Base-by-base conservation (phyloP, 768 basidiomycete species). In the Kwoniella bestiolae region DNA sequence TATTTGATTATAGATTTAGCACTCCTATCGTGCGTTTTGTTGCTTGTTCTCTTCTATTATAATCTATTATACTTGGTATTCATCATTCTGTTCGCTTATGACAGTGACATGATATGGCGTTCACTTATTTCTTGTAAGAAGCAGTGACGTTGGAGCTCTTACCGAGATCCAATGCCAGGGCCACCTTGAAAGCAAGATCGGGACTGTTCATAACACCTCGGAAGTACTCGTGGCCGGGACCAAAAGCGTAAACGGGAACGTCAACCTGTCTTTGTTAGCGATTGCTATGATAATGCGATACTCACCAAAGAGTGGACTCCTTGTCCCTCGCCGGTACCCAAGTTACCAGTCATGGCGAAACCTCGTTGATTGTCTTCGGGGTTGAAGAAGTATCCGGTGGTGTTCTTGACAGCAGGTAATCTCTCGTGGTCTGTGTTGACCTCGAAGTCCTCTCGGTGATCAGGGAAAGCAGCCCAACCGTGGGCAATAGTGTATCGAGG, bases 401-500 rank as follows among this genome's bases (percentile, higher is more conserved):
- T 63, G 70, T 71, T 70, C 23, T 56, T 63, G 56, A 70, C 65
- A 11, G 79, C 72, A n/a, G 80, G 79, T 18, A 77, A 29, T 11
- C 79, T 69, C 29, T 79, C 75, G 45, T 74, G 79, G 21, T 67
- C 60, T 26, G 57, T 70, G 55, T 72, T 64, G 60, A 72, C 62
- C 16, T 71, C 56, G 60, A 70, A 75, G 31, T 69, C 60, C 47
- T 77, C 72, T 59, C 75, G 67, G 57, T 79, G 74, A 61, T 82
- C 80, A 12, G 79, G 78, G 46, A 66, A 46, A 4, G 70, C 71
- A 45, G 73, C 60, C 63, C 72, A 71, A 1, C 77, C 79, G 47
- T 67, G 71, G 12, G 78, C 81, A 34, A 79, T 75, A 41, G 79
- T 76, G 68, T 80, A 82, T 51, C 82, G 69, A n/a, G 82, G 81